Evolutionary conservation across 768 basidiomycete genomes (phyloP).

Genomic region (Pluteus cervinus): DNA sequence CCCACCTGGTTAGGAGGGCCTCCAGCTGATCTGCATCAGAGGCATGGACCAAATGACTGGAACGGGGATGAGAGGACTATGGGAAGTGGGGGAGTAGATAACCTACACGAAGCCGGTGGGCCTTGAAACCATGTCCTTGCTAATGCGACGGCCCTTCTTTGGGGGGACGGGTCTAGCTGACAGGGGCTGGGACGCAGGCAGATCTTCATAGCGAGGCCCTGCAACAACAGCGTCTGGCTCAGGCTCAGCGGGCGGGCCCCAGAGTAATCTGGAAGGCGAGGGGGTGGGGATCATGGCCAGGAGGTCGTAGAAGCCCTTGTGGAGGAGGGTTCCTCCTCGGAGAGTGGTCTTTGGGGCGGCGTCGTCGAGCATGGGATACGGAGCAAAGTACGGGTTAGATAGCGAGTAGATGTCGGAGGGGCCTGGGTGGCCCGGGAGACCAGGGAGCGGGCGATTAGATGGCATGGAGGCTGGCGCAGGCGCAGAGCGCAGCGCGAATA

Average conservation of each 20-base stretch:
- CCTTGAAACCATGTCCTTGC: constrained; percentile 84
- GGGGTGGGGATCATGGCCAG: constrained; percentile 73
- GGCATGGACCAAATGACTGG: constrained; percentile 84
- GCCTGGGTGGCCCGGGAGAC: constrained; percentile 3
- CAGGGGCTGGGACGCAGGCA: constrained; percentile 25
- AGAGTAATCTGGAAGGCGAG: constrained; percentile 59
- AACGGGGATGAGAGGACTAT: constrained; percentile 17
- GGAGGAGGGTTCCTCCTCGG: constrained; percentile 67
- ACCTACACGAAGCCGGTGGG: constrained; percentile 84
- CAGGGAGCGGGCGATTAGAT: constrained; percentile 8
- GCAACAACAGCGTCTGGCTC: constrained; percentile 39
- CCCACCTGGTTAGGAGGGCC: constrained; percentile 83
- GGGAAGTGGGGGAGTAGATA: constrained; percentile 10
- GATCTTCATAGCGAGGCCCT: constrained; percentile 67
- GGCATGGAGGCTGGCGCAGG: no score
- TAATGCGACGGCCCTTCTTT: constrained; percentile 62
- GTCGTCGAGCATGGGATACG: constrained; percentile 35
- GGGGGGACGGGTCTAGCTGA: constrained; percentile 28
- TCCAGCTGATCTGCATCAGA: constrained; percentile 87
- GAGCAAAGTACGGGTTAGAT: constrained; percentile 30
- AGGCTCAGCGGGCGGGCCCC: constrained; percentile 33
- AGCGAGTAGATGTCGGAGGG: constrained; percentile 20
- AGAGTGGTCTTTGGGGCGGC: constrained; percentile 39
- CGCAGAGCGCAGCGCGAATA: no score
- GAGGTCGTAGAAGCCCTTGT: constrained; percentile 89